Percentiles rank a stretch among this genome's conserved stretches.
Conservation (phyloP, 140 eudicot genomes). For the Ambrosia hybrid region DNA sequence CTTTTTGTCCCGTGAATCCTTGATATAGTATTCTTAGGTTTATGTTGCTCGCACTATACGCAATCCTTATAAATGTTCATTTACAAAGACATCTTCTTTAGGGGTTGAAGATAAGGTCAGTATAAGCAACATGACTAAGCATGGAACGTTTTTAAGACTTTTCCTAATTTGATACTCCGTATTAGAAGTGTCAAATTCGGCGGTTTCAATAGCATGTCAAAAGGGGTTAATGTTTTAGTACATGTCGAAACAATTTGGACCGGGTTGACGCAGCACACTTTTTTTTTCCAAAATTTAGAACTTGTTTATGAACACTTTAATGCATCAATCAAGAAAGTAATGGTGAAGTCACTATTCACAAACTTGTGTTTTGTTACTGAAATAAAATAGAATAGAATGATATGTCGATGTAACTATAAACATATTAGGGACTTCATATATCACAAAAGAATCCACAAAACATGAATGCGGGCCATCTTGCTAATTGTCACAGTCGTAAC, state of each 20-base stretch:
- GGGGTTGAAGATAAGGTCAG: constrained; percentile 72
- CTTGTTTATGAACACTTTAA: not conserved
- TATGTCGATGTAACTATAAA: too few species aligned
- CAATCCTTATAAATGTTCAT: constrained; percentile 13
- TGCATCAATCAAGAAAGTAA: not conserved
- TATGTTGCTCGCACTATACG: not conserved
- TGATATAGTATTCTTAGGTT: constrained; percentile 8
- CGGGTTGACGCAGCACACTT: not conserved
- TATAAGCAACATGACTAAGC: not conserved
- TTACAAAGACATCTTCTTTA: constrained; percentile 69
- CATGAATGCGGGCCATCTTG: too few species aligned
- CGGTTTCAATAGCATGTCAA: not conserved
- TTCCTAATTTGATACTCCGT: not conserved
- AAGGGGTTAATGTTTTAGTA: constrained; percentile 1
- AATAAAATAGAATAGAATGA: too few species aligned
- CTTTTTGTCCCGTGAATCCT: not conserved
- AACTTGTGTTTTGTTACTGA: too few species aligned
- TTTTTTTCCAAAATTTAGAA: not conserved
- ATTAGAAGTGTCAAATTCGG: not conserved
- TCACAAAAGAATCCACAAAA: too few species aligned
- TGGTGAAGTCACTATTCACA: too few species aligned
- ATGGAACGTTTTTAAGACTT: not conserved
- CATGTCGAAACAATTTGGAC: not conserved
- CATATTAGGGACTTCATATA: too few species aligned
- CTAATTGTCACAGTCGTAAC: too few species aligned